Conservation (phyloP, 805 yeast genomes). For the Lachancea dasiensis region DNA sequence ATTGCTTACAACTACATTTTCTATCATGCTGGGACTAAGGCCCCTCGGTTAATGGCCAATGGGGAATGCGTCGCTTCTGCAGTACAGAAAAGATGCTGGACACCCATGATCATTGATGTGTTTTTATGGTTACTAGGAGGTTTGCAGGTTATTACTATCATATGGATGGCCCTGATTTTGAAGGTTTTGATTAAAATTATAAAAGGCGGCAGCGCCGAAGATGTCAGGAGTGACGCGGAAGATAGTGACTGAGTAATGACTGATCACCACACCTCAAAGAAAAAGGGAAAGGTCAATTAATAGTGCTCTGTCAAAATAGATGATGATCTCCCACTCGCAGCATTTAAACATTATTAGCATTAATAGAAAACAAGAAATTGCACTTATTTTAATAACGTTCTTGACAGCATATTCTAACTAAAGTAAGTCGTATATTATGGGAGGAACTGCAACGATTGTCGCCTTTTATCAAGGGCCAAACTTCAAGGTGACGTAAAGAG, state of each 20-base stretch:
- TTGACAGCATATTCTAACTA: no score
- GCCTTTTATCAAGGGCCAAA: background rate
- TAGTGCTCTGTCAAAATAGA: background rate
- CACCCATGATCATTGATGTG: slow-evolving; percentile 36
- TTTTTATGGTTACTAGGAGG: slow-evolving; percentile 55
- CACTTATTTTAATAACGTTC: no score
- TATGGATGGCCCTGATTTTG: slow-evolving; percentile 72
- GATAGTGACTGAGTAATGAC: slow-evolving; percentile 33
- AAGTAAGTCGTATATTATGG: no score
- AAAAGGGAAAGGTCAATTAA: background rate
- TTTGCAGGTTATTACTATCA: slow-evolving; percentile 55
- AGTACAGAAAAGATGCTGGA: slow-evolving; percentile 44
- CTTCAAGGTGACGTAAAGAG: slow-evolving; percentile 40
- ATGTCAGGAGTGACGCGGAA: slow-evolving; percentile 78
- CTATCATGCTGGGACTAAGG: slow-evolving; percentile 48
- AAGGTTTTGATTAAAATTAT: slow-evolving; percentile 67
- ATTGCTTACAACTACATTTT: slow-evolving; percentile 63
- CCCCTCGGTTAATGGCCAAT: slow-evolving; percentile 40
- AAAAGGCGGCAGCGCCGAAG: slow-evolving; percentile 66
- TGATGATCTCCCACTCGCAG: background rate
- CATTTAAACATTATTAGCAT: slow-evolving; percentile 3
- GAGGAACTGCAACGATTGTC: background rate
- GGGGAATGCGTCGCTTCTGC: slow-evolving; percentile 36
- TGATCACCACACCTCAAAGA: background rate
- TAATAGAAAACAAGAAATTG: slow-evolving; percentile 1